Base-by-base conservation (phyloP, 768 basidiomycete genomes). In the Lactarius vividus region DNA sequence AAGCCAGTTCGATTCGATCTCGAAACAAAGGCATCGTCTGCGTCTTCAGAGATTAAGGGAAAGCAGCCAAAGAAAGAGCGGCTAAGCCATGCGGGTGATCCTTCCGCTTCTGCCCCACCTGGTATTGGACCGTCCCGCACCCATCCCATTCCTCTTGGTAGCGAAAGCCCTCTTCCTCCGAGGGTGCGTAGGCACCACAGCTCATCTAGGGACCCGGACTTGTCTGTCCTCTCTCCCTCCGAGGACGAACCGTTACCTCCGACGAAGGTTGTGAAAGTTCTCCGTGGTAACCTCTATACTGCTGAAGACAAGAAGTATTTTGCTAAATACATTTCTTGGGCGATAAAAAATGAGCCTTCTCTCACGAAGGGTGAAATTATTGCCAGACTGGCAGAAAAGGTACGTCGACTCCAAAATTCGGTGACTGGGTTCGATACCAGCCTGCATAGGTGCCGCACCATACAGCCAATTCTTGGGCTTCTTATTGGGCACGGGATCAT, bases 171-270 rank as follows among this genome's bases (percentile, higher is more conserved):
- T 55, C 57, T 31, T 10, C 53, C 29, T 8, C 31, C 52, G 18
- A 35, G 28, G 23, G 37, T 39, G 26, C 55, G 33, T 44, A 52
- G n/a, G 57, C 26, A 58, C n/a, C 65, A 29, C 8, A 29, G 23
- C 31, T 18, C 29, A 23, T 66, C 46, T 58, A 57, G 57, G 56
- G 61, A 37, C 61, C 42, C 33, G 0, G 82, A 85, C 56, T 77
- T 88, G 61, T 82, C 79, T 68, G 77, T 87, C 37, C 89, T 88
- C 7, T 78, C 79, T 9, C 85, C 87, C 16, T 88, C 89, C 1
- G 85, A 85, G 26, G 84, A 87, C 55, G 85, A 86, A n/a, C 89
- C 89, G 1, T 84, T 80, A 3, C 89, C 89, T 28, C 89, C 89
- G 8, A 81, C 80, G 10, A 74, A 74, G 62, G 72, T 86, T 31